Percentiles rank a stretch among this genome's conserved stretches.
Evolutionary conservation across 2,329 filamentous ascomycete genomes (phyloP).

Genomic region (Oidium heveae): DNA sequence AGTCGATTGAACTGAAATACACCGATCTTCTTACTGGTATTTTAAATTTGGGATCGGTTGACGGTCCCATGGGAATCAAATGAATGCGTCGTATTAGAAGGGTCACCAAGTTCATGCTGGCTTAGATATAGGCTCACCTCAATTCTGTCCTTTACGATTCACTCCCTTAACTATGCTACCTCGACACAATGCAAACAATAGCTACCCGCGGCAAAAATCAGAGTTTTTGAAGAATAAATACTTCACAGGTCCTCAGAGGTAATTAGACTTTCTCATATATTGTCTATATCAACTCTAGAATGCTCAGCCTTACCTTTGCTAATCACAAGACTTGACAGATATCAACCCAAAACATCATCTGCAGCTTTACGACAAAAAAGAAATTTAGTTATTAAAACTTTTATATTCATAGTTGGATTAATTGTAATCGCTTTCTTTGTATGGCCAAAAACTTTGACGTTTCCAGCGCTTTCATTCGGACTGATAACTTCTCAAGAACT

Average conservation of each 20-base stretch:
- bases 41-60: no score
- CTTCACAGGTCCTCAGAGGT: constrained; percentile 78
- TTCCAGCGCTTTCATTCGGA: constrained; percentile 40
- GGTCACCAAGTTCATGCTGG: no score
- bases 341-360: constrained; percentile 59
- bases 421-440: constrained; percentile 50
- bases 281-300: background rate
- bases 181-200: constrained; percentile 55
- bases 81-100: no score
- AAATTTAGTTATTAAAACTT: constrained; percentile 45
- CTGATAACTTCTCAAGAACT: constrained; percentile 41
- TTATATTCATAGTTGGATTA: constrained; percentile 29
- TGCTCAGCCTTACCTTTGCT: constrained; percentile 2
- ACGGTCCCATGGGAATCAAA: no score
- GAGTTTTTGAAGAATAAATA: constrained; percentile 37
- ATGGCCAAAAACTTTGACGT: constrained; percentile 38
- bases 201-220: constrained; percentile 38
- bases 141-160: no score
- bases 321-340: constrained; percentile 26
- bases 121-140: no score
- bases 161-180: constrained; percentile 36
- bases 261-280: constrained; percentile 1
- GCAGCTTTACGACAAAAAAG: constrained; percentile 45
- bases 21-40: no score
- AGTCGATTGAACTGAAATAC: no score